Base-by-base conservation (phyloP, 176 grass and related monocot genomes). In the Bolboschoenus planiculmis region DNA sequence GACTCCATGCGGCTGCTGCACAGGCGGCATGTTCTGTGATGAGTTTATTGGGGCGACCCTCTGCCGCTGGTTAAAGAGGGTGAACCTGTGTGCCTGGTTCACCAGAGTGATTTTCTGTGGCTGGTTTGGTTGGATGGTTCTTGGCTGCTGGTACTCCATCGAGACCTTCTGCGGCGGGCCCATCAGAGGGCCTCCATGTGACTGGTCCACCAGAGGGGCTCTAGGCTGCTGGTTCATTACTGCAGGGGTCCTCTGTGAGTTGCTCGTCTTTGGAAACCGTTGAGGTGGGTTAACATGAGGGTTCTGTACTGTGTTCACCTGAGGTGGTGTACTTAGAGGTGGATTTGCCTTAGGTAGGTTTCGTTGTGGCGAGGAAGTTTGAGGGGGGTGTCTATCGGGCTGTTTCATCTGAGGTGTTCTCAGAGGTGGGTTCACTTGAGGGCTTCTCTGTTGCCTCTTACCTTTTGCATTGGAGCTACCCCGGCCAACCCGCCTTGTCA, bases 401-500 rank as follows among this genome's bases (percentile, higher is more conserved):
- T 24, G 67, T 44, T 46, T 72, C 39, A 27, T 39, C 39, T 46
- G 67, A 77, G 72, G 72, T 31, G 6, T 77, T 24, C 62, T 68
- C 35, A 48, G 21, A 47, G 70, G 42, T 33, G 44, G 27, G 15
- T 77, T 53, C 26, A 77, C 27, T 77, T 77, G 72, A 51, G 72
- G 43, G 15, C 27, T 77, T 51, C 77, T 68, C 35, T 34, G 26
- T 81, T 81, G 85, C 60, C 85, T 79, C 84, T 79, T 86, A 11
- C 71, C 84, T 31, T 85, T 86, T 43, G 56, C 73, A 46, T 75
- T 80, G 23, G 53, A 87, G 29, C 66, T 37, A 37, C 80, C 30
- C 53, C 78, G 79, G 11, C 85, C 85, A 63, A n/a, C 80, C 80
- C 80, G 80, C 34, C 58, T 15, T 84, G 81, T 39, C 60, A 85